These are phyloP conservation scores for Sarocladium kiliense DNA, from an alignment of 2,329 filamentous ascomycete species.

Conservation along the genomic window DNA sequence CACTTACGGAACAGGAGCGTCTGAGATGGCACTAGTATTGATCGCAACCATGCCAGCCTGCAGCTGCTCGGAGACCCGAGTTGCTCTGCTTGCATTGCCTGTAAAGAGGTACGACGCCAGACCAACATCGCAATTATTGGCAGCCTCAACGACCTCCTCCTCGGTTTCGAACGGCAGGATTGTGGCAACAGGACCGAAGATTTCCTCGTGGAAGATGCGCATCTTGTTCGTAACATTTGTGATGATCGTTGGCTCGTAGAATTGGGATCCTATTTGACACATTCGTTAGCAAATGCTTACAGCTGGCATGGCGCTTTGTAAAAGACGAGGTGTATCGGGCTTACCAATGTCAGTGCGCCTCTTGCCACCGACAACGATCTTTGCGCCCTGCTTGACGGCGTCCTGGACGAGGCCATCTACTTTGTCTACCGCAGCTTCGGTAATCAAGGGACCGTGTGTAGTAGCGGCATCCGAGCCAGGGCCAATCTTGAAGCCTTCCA, in stretches of 20 bases:
- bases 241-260: constrained; percentile 66
- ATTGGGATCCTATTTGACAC: constrained; percentile 44
- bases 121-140: constrained; percentile 26
- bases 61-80: constrained; percentile 39
- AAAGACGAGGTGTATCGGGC: too few species aligned
- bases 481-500: constrained; percentile 65
- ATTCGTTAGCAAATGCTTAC: too few species aligned
- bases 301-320: too few species aligned
- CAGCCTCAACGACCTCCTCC: constrained; percentile 24
- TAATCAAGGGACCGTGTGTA: constrained; percentile 62
- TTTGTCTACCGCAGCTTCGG: constrained; percentile 58
- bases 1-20: not conserved
- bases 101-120: constrained; percentile 20
- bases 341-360: constrained; percentile 56
- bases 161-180: constrained; percentile 19
- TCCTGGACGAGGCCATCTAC: constrained; percentile 62
- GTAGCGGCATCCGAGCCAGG: constrained; percentile 51
- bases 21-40: constrained; percentile 31
- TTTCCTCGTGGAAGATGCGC: constrained; percentile 36
- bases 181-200: constrained; percentile 36
- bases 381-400: constrained; percentile 55
- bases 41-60: constrained; percentile 64
- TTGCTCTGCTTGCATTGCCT: constrained; percentile 21
- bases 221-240: constrained; percentile 32
- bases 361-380: constrained; percentile 41